Conservation (phyloP, 306 rosid species). For the Cicer judaicum region DNA sequence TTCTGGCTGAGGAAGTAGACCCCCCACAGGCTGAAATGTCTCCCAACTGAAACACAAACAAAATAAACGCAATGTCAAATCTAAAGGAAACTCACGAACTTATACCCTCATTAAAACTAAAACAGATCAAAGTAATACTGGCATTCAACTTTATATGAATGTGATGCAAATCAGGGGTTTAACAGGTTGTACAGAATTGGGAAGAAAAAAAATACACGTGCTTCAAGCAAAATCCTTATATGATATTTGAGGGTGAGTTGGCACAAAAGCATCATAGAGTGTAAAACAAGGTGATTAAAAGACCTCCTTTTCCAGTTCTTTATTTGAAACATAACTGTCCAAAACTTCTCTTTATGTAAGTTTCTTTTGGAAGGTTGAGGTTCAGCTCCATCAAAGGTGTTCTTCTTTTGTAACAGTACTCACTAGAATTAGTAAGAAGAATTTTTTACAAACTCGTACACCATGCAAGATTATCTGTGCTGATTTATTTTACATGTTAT, state of each 20-base stretch:
- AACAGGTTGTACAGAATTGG: slow-evolving; percentile 7
- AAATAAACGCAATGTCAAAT: slow-evolving; percentile 40
- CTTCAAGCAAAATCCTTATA: slow-evolving; percentile 29
- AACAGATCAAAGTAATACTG: slow-evolving; percentile 23
- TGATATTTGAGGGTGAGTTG: slow-evolving; percentile 7
- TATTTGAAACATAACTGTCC: background rate
- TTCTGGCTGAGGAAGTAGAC: slow-evolving; percentile 98
- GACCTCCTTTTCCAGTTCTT: background rate
- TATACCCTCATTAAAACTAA: slow-evolving; percentile 15
- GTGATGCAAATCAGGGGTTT: slow-evolving; percentile 26
- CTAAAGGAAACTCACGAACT: slow-evolving; percentile 20
- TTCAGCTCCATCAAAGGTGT: background rate
- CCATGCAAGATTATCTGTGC: background rate
- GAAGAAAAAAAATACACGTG: background rate
- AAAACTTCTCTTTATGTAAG: background rate
- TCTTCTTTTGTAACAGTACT: background rate
- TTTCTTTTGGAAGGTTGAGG: background rate
- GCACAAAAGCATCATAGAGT: background rate
- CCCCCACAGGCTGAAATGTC: slow-evolving; percentile 96
- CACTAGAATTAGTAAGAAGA: background rate
- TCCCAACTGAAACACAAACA: slow-evolving; percentile 79
- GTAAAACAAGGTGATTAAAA: background rate
- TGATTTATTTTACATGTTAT: background rate
- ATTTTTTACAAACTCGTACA: background rate
- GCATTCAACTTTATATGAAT: slow-evolving; percentile 28